Percentiles rank a stretch among this genome's conserved stretches.
Conservation (phyloP, 148 eudicot species). For the Cornus controversa region DNA sequence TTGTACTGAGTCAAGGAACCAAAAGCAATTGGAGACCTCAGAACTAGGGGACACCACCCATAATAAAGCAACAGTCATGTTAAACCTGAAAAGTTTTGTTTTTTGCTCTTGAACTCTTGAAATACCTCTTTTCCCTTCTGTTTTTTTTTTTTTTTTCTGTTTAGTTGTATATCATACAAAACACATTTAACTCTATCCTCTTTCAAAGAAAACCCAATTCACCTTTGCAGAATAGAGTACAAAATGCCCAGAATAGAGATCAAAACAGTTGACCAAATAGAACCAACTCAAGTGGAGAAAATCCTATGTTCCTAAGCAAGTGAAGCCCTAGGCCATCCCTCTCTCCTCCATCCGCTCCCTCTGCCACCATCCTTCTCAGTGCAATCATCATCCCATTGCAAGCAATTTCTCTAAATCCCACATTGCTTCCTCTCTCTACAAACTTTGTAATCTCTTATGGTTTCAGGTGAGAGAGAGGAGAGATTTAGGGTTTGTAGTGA, state of each 20-base stretch:
- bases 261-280: not conserved
- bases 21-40: slow-evolving; percentile 51
- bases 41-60: slow-evolving; percentile 73
- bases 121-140: not conserved
- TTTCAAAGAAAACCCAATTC: slow-evolving; percentile 3
- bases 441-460: too few species aligned
- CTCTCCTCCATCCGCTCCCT: too few species aligned
- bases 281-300: slow-evolving; percentile 8
- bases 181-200: not conserved
- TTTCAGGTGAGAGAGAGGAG: too few species aligned
- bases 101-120: not conserved
- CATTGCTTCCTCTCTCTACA: too few species aligned
- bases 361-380: too few species aligned
- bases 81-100: slow-evolving; percentile 1
- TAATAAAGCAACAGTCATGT: slow-evolving; percentile 75
- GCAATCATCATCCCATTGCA: too few species aligned
- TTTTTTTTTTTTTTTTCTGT: too few species aligned
- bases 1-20: slow-evolving; percentile 41
- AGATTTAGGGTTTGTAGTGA: too few species aligned
- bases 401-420: too few species aligned
- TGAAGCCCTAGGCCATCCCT: too few species aligned
- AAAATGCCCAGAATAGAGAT: not conserved
- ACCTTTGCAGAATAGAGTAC: too few species aligned
- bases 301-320: too few species aligned
- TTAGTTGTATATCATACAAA: not conserved